Evolutionary conservation across 2,329 filamentous ascomycete species (phyloP).

Genomic region (Didymella segeticola): DNA sequence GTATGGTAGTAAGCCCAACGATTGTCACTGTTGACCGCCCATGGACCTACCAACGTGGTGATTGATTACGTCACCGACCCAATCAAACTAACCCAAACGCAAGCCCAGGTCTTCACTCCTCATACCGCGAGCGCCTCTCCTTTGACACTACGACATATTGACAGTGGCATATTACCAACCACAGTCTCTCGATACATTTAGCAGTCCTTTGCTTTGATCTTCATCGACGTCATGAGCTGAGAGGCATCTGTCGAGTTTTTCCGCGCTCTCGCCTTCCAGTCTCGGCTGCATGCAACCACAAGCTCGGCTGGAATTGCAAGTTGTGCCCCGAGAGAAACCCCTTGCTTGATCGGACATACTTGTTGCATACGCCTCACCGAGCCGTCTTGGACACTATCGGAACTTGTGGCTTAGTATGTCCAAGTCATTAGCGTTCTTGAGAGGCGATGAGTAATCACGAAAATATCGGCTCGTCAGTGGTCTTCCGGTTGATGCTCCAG

Average conservation of each 20-base stretch:
- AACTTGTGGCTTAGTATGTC: neutral
- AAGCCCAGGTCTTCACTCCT: no score
- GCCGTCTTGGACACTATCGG: neutral
- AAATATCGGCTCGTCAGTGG: neutral
- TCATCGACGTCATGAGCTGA: neutral
- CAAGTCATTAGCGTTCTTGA: neutral
- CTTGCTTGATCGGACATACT: neutral
- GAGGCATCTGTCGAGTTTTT: neutral
- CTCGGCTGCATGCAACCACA: neutral
- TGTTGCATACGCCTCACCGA: neutral
- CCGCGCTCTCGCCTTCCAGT: neutral
- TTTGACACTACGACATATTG: neutral
- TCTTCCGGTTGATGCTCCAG: neutral
- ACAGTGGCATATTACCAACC: neutral
- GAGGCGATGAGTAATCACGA: neutral
- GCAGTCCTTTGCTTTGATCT: neutral
- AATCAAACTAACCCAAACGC: no score
- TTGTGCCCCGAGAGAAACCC: neutral
- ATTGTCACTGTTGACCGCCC: no score
- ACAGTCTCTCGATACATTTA: neutral
- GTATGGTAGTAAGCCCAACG: no score
- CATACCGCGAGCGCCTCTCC: neutral
- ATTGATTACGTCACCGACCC: no score
- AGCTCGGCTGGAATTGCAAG: neutral
- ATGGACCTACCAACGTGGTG: no score